Conservation (phyloP, 257 asterid species). For the Solanum gandarillasii region DNA sequence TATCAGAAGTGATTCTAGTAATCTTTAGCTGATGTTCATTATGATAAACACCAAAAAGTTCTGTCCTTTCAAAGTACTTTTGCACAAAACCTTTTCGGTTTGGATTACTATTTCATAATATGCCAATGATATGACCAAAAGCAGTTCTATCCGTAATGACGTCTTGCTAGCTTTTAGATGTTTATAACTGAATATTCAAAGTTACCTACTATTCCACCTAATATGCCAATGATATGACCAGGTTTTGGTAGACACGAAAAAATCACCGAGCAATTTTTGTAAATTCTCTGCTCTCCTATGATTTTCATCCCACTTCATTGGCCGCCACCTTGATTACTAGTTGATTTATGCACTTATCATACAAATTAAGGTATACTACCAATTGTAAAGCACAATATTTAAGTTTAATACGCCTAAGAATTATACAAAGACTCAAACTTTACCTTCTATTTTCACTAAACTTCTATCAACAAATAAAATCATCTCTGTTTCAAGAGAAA, state of each 20-base stretch:
- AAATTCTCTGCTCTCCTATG: neutral
- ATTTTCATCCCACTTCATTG: neutral
- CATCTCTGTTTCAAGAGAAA: neutral
- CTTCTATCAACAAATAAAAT: neutral
- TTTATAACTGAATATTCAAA: neutral
- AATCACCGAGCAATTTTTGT: neutral
- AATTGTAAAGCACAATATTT: neutral
- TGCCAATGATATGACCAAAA: neutral
- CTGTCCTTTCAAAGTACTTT: neutral
- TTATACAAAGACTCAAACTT: neutral
- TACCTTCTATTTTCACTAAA: neutral
- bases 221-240: neutral
- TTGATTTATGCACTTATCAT: neutral
- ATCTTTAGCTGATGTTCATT: neutral
- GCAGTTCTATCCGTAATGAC: neutral
- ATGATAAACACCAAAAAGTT: neutral
- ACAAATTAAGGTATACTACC: neutral
- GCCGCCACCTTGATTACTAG: neutral
- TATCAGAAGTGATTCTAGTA: neutral
- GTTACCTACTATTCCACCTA: neutral
- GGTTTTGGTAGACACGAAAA: neutral
- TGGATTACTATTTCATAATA: neutral
- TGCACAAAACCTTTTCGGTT: neutral
- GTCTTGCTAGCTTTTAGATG: neutral
- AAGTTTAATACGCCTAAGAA: neutral